These are phyloP conservation scores for Starmerella stellata DNA, from an alignment of 805 yeast species.

Conservation along the genomic window DNA sequence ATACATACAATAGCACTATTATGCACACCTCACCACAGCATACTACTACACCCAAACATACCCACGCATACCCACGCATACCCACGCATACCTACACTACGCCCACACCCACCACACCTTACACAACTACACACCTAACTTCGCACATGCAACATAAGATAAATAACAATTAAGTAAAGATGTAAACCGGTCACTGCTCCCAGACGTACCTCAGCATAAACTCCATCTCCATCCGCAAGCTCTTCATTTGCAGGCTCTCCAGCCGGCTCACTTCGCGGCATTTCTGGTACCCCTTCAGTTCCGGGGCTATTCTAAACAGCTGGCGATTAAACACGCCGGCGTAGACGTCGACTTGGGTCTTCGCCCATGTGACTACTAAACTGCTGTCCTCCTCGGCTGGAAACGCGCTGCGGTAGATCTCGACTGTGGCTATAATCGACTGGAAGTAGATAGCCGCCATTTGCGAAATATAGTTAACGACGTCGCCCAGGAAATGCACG, in stretches of 20 bases:
- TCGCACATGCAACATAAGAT: no score
- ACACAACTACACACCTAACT: no score
- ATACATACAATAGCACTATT: no score
- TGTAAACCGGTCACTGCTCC: slow-evolving; percentile 6
- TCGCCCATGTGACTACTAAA: slow-evolving; percentile 59
- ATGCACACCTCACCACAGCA: no score
- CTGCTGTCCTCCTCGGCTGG: slow-evolving; percentile 31
- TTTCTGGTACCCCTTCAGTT: slow-evolving; percentile 34
- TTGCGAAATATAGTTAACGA: slow-evolving; percentile 38
- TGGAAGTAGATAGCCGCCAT: slow-evolving; percentile 47
- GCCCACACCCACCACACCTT: no score
- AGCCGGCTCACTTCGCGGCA: slow-evolving; percentile 37
- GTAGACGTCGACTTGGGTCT: slow-evolving; percentile 42
- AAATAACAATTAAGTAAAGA: no score
- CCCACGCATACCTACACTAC: no score
- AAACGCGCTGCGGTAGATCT: slow-evolving; percentile 37
- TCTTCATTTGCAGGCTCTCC: slow-evolving; percentile 45
- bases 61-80: no score
- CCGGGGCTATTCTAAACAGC: slow-evolving; percentile 31
- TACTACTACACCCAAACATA: no score
- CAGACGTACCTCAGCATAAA: slow-evolving; percentile 38
- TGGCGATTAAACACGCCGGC: slow-evolving; percentile 46
- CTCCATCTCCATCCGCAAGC: slow-evolving; percentile 56
- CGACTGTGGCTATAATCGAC: slow-evolving; percentile 38
- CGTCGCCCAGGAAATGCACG: slow-evolving; percentile 39